Evolutionary conservation across 2,329 filamentous ascomycete genomes (phyloP).

Genomic region (Fusarium zealandicum): DNA sequence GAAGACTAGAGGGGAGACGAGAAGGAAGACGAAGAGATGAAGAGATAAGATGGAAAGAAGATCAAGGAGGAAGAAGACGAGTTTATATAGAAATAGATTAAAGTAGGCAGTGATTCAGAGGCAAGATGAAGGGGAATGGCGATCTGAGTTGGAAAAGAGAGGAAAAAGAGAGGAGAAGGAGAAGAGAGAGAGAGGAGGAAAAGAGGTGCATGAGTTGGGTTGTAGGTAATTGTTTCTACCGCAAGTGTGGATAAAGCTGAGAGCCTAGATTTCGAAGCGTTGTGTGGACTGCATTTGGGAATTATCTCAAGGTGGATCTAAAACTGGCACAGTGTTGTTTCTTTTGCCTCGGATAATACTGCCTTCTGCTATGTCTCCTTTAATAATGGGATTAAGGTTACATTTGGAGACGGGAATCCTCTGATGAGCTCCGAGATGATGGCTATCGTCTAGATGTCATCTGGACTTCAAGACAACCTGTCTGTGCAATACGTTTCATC

Average conservation of each 20-base stretch:
- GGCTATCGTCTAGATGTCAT: too few relatives aligned
- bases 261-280: too few relatives aligned
- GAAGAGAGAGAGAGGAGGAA: background rate
- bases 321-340: too few relatives aligned
- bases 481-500: too few relatives aligned
- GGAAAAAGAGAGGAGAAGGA: background rate
- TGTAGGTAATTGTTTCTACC: background rate
- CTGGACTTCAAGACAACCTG: too few relatives aligned
- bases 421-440: too few relatives aligned
- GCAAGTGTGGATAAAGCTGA: slow-evolving; percentile 9
- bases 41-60: background rate
- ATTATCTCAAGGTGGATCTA: too few relatives aligned
- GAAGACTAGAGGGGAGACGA: background rate
- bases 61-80: background rate
- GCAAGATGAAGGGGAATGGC: background rate
- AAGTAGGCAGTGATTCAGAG: slow-evolving; percentile 3
- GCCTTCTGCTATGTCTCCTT: too few relatives aligned
- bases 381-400: too few relatives aligned
- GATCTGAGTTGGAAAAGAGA: background rate
- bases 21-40: background rate
- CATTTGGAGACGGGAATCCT: too few relatives aligned
- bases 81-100: background rate
- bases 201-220: background rate
- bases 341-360: too few relatives aligned
- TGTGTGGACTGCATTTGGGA: too few relatives aligned